Evolutionary conservation across 2,329 filamentous ascomycete genomes (phyloP), one percentile per base, ranked within the genome.

Genomic region (Pleoardoris graminearum): DNA sequence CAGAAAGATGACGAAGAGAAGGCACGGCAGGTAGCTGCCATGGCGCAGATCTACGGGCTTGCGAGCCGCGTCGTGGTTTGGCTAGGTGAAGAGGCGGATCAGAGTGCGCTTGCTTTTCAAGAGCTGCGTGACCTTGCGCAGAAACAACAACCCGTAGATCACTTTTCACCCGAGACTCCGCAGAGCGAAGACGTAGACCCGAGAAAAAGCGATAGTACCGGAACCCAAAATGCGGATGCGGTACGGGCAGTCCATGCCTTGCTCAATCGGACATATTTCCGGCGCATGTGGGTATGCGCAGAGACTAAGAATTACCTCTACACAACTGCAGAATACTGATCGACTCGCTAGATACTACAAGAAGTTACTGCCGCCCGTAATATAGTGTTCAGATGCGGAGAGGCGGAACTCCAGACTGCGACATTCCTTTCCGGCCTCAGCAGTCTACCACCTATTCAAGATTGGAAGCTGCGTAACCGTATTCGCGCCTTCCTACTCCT

Each of bases 1-100:
- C 59, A 61, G 38, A 3, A 39, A 2, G 17, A 55, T 36, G n/a
- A 27, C 3, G 29, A 42, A 14, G 59, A 59, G 22, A 50, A 49
- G 16, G 27, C 30, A 4, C 11, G 33, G 5, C 59, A 61, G 27
- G 50, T 61, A 2, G 23, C 45, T 14, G 37, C 49, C 7, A 61
- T 61, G 59, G 57, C 52, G 1, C 47, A 42, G 4, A 56, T 61
- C 10, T 61, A 61, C 22, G 29, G 37, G 4, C 11, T 38, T 1
- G 58, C 58, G 6, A 25, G 14, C 2, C 41, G 51, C 2, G 50
- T 57, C 12, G 27, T 61, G 4, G 32, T 52, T 12, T 61, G 58
- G 58, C 49, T 59, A 6, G 58, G 57, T 6, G 32, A 38, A 45
- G 50, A 56, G 16, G 16, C n/a, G 14, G 42, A 51, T 11, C 8